Evolutionary conservation across 495 filamentous ascomycete species (phyloP).

Genomic region (Patellaria atrata): DNA sequence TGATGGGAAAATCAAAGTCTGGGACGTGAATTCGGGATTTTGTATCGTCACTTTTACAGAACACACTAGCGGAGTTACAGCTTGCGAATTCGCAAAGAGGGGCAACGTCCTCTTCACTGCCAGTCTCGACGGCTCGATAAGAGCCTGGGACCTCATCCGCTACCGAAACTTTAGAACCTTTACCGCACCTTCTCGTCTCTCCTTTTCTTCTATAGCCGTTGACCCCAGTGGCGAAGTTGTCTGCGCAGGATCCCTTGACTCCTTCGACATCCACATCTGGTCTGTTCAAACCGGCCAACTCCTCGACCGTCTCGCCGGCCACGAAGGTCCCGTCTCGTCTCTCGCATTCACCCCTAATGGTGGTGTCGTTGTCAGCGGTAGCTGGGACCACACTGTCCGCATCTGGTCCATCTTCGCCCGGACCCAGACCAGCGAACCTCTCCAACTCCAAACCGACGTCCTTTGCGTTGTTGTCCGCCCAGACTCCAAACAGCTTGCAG

Average conservation of each 20-base stretch:
- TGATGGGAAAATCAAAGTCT: conserved; percentile 96
- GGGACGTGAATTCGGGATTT: conserved; percentile 92
- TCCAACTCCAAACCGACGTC: conserved; percentile 81
- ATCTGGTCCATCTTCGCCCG: conserved; percentile 91
- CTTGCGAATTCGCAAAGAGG: conserved; percentile 83
- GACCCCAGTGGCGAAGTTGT: conserved; percentile 93
- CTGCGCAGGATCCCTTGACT: conserved; percentile 86
- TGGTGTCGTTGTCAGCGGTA: conserved; percentile 68
- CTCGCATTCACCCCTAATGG: conserved; percentile 81
- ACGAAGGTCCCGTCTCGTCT: conserved; percentile 82
- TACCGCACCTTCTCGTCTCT: conserved; percentile 77
- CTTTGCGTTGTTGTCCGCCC: conserved; percentile 76
- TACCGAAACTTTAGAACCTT: conserved; percentile 97
- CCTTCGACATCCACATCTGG: conserved; percentile 95
- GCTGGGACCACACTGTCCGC: conserved; percentile 88
- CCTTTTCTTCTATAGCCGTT: conserved; percentile 88
- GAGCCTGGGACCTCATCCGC: conserved; percentile 92
- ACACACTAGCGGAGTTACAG: conserved; percentile 89
- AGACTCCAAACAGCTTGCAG: conserved; percentile 79
- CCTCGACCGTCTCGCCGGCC: conserved; percentile 76
- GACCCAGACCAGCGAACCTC: conserved; percentile 85
- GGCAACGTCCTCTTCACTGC: conserved; percentile 92
- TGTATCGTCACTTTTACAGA: conserved; percentile 97
- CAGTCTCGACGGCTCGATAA: conserved; percentile 80
- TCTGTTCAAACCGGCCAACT: conserved; percentile 95